A percentile compares a stretch with the other conserved stretches of the same genome.
Conservation (phyloP, 176 grass and related monocot species). For the Neostapfia colusana region DNA sequence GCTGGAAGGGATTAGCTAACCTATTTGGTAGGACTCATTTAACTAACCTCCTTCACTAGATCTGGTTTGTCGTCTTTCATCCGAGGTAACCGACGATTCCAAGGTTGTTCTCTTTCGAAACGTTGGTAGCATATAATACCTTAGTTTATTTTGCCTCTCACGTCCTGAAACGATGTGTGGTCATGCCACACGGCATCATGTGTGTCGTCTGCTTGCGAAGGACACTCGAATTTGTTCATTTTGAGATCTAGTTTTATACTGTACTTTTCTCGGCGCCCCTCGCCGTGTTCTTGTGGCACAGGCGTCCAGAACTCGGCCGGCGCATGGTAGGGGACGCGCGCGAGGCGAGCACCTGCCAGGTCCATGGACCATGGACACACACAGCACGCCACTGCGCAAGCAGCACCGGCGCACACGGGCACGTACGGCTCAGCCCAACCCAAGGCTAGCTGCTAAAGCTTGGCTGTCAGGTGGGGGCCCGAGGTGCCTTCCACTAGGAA, state of each 20-base stretch:
- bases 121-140: background rate
- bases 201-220: no score
- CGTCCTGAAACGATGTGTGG: background rate
- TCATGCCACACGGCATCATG: slow-evolving; percentile 15
- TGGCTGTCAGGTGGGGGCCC: background rate
- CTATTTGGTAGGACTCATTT: no score
- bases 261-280: no score
- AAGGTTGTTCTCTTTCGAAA: background rate
- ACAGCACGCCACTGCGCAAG: background rate
- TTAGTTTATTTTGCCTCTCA: background rate
- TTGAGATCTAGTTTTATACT: background rate
- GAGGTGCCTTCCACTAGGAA: background rate
- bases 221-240: background rate
- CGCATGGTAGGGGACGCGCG: background rate
- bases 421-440: no score
- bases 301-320: no score
- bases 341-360: no score
- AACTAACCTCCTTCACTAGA: slow-evolving; percentile 40
- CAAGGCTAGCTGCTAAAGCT: background rate
- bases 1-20: slow-evolving; percentile 17
- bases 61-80: slow-evolving; percentile 29
- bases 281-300: no score
- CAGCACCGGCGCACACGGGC: background rate
- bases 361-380: background rate
- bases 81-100: slow-evolving; percentile 9